Conservation (phyloP, 2,329 filamentous ascomycete species). For the Colletotrichum sp. region DNA sequence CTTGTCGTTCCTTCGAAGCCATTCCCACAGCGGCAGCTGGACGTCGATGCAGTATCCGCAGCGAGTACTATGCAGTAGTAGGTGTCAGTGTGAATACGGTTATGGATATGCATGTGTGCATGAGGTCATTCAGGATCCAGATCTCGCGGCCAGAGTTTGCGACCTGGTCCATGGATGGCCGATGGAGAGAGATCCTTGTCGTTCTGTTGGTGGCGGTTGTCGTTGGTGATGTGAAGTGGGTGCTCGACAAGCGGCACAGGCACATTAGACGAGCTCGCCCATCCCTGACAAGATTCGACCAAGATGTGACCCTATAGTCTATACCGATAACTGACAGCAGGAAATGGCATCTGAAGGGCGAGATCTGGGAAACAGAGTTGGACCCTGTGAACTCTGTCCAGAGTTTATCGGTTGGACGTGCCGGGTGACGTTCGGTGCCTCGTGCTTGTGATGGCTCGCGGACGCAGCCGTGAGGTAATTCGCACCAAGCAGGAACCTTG, state of each 20-base stretch:
- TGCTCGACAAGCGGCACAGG: not conserved
- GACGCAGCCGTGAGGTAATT: not conserved
- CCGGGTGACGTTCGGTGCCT: not conserved
- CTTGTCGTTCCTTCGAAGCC: not conserved
- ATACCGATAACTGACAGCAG: not conserved
- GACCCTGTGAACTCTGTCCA: not conserved
- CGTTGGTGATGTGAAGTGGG: not conserved
- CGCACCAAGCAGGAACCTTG: not conserved
- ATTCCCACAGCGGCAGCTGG: not conserved
- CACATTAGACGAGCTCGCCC: not conserved
- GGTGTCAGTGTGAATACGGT: not conserved
- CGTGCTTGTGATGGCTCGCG: not conserved
- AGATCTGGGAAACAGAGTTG: not conserved
- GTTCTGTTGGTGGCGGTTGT: not conserved
- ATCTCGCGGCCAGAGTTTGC: not conserved
- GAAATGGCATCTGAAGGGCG: not conserved
- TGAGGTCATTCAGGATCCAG: not conserved
- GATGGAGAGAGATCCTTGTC: not conserved
- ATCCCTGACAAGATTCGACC: not conserved
- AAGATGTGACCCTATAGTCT: not conserved
- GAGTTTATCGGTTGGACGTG: not conserved
- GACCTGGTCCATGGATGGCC: not conserved
- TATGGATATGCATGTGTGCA: not conserved
- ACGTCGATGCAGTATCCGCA: not conserved
- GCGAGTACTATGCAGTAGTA: not conserved